Conservation (phyloP, 179 eudicot species). For the Vitellaria paradoxa region DNA sequence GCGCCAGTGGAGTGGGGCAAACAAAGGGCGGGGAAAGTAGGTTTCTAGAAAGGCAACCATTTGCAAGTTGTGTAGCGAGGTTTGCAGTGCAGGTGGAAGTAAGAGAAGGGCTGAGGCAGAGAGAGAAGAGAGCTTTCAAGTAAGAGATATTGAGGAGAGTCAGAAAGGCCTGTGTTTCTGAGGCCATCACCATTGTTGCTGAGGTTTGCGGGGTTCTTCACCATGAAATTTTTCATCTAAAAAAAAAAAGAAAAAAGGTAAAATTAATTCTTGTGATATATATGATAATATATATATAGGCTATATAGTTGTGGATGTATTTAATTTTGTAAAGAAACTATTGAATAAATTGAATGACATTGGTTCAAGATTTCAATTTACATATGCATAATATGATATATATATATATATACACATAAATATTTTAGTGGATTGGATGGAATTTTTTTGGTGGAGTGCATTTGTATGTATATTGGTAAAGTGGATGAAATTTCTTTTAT, state of each 20-base stretch:
- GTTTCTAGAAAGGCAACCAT: conserved; percentile 50
- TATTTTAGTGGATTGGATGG: too few species aligned
- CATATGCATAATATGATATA: too few species aligned
- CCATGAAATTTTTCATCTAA: conserved; percentile 34
- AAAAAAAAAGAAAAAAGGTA: too few species aligned
- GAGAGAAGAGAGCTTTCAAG: conserved; percentile 79
- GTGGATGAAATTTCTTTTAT: too few species aligned
- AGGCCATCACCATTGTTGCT: conserved; percentile 76
- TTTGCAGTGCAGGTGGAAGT: conserved; percentile 88
- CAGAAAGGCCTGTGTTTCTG: conserved; percentile 54
- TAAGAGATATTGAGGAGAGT: conserved; percentile 59
- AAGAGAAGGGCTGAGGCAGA: conserved; percentile 86
- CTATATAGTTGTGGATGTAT: conserved; percentile 6
- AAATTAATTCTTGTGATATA: background rate
- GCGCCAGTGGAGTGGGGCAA: background rate
- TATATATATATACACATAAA: too few species aligned
- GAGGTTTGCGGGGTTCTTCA: conserved; percentile 93
- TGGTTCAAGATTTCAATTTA: conserved; percentile 2
- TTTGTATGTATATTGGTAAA: too few species aligned
- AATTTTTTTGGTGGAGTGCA: too few species aligned
- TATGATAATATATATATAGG: background rate
- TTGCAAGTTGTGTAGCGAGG: conserved; percentile 81
- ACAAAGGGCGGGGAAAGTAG: conserved; percentile 30
- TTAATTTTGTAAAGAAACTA: background rate
- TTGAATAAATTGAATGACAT: background rate